phyloP scores from a whole-genome alignment of 1,139 yeast genomes.

The Hansenula sp. region DNA sequence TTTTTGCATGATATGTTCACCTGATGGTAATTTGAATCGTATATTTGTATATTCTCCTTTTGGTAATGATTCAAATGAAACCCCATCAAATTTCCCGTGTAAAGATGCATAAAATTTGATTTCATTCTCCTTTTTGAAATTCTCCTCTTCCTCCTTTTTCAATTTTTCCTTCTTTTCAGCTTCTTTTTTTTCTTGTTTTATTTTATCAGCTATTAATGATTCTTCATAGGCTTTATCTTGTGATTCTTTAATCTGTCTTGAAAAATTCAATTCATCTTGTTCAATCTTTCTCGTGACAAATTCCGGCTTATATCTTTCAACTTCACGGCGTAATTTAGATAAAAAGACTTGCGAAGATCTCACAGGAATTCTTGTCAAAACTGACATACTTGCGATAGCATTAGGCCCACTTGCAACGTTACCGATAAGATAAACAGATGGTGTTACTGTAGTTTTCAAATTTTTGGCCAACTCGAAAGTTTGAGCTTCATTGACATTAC shows the following conservation, averaged over 20 bases:
- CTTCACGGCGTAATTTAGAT: slow-evolving; percentile 23
- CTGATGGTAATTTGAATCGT: slow-evolving; percentile 50
- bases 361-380: slow-evolving; percentile 25
- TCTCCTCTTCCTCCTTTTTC: slow-evolving; percentile 6
- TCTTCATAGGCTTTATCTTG: slow-evolving; percentile 36
- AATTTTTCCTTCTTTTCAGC: slow-evolving; percentile 16
- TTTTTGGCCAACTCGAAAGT: slow-evolving; percentile 28
- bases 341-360: slow-evolving; percentile 25
- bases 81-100: slow-evolving; percentile 7
- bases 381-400: slow-evolving; percentile 28
- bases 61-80: slow-evolving; percentile 1
- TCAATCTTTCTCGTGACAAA: slow-evolving; percentile 31
- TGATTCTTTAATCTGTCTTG: slow-evolving; percentile 31
- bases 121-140: slow-evolving; percentile 17
- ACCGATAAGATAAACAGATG: slow-evolving; percentile 31
- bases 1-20: slow-evolving; percentile 57
- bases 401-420: slow-evolving; percentile 31
- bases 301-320: slow-evolving; percentile 31
- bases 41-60: slow-evolving; percentile 25
- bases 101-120: slow-evolving; percentile 11
- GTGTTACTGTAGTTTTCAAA: slow-evolving; percentile 25
- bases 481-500: slow-evolving; percentile 29
- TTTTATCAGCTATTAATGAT: slow-evolving; percentile 29
- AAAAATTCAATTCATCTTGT: slow-evolving; percentile 28
- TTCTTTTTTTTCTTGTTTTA: slow-evolving; percentile 24